Base-by-base conservation (phyloP, 73 alveolate species). In the Blepharisma stoltei region DNA sequence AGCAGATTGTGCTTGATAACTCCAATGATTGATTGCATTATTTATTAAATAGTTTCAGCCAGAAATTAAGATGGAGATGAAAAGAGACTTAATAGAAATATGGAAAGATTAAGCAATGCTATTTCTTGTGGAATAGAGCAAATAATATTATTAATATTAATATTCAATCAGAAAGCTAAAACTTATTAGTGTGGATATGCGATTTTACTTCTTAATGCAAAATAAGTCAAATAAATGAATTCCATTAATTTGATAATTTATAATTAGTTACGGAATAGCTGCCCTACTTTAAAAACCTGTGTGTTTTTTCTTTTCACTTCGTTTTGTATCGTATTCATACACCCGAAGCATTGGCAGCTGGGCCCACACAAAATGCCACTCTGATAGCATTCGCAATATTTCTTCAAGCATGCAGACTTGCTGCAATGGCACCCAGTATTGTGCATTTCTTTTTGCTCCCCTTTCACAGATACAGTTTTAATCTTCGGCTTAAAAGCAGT, bases 401-500 rank as follows among this genome's bases (percentile, higher is more conserved):
- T 71, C 46, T 71, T 71, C 81, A 71, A 45, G 25, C 81, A 71
- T 11, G 73, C 81, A 23, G 53, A 18, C 25, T 53, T 43, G 14
- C 32, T 27, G 46, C 81, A 71, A n/a, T 47, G 44, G 46, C 81
- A 71, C 7, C 81, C 81, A 7, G 21, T 71, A 43, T 53, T 41
- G 71, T 71, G 81, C 71, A 47, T 32, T 32, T n/a, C 71, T 14
- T 9, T n/a, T 6, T 76, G 49, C 2, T 71, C 73, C 5, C 73
- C 73, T 60, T 60, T 60, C 0, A 60, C 18, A 60, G n/a, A 27
- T 18, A 53, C 67, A 8, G 71, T 8, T 44, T 68, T 27, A 23
- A 86, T 76, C 52, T 86, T 86, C 7, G 94, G 94, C 81, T 86
- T 80, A 78, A 86, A 86, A n/a, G 94, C 94, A 38, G 55, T 67